Base-by-base conservation (phyloP, 257 asterid genomes). In the Fraxinus americana region DNA sequence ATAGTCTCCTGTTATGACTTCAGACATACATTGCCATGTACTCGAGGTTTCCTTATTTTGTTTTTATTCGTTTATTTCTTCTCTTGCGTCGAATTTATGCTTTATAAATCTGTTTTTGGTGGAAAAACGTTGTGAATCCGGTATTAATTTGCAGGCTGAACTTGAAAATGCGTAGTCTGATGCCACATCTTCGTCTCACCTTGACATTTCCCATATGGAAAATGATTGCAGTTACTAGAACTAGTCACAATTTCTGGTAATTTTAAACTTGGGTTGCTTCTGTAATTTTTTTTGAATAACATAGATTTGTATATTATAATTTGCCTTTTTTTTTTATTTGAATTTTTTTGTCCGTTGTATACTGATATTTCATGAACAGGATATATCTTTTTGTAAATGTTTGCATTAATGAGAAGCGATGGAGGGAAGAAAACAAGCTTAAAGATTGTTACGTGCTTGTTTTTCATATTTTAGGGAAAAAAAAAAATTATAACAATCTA, bases 91-190 rank as follows among this genome's bases (percentile, higher is more conserved):
- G 29, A 63, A 4, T 63, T 23, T 63, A 19, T 25, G 35, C 69
- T 30, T 23, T 61, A 2, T 61, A 0, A 21, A 23, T 25, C 68
- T 23, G 68, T 23, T 21, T 63, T 63, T 63, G 69, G 27, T 27
- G 34, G 34, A 63, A 63, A 63, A 63, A 27, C 36, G 10, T 1
- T 1, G 35, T 63, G 36, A 63, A 16, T 27, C 19, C 1, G 69
- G 36, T 63, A 25, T 8, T 63, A 63, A 63, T 25, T 63, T 63
- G 83, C 97, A 93, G 98, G 97, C 96, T 67, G 91, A 90, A 83
- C 91, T 86, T 69, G 82, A 81, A 63, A 82, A 66, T 27, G 66
- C 79, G 0, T 90, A 80, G 34, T 83, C 82, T 17, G 92, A 88
- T 77, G 38, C 83, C 70, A 67, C 86, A 29, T 70, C 80, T 9